These are phyloP conservation scores for Puya raimondii DNA, from an alignment of 176 grass and related monocot species.

Conservation along the genomic window DNA sequence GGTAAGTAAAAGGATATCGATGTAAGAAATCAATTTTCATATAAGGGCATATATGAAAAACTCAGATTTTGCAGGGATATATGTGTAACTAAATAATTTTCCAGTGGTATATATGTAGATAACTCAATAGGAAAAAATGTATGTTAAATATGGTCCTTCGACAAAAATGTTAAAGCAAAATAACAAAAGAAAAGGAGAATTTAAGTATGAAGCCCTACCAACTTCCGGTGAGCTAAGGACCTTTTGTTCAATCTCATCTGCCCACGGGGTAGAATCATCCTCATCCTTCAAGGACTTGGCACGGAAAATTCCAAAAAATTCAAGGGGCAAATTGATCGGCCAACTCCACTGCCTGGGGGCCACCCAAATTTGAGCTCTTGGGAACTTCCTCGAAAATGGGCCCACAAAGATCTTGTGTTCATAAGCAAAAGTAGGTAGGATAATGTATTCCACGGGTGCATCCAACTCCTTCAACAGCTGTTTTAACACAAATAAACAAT, in stretches of 20 bases:
- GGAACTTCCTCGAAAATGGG: conserved; percentile 92
- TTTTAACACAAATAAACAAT: neutral
- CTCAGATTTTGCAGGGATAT: too few relatives aligned
- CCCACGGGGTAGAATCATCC: conserved; percentile 68
- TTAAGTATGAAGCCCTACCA: conserved; percentile 30
- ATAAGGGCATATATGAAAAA: too few relatives aligned
- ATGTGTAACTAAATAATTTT: too few relatives aligned
- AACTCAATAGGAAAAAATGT: too few relatives aligned
- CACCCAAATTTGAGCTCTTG: conserved; percentile 76
- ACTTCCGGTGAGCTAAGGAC: conserved; percentile 93
- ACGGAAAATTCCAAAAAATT: conserved; percentile 91
- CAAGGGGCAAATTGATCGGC: conserved; percentile 89
- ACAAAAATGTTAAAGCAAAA: neutral
- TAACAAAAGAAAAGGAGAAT: neutral
- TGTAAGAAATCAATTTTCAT: too few relatives aligned
- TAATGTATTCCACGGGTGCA: conserved; percentile 86
- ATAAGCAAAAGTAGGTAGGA: conserved; percentile 97
- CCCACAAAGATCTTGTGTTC: conserved; percentile 97
- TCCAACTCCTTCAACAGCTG: conserved; percentile 90
- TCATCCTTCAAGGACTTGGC: conserved; percentile 65
- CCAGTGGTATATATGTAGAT: too few relatives aligned
- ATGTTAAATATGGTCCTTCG: neutral
- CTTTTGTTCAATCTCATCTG: conserved; percentile 86
- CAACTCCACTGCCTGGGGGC: conserved; percentile 96
- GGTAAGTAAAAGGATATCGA: too few relatives aligned